phyloP scores from a whole-genome alignment of 2,329 filamentous ascomycete species.

The Trichothecium sympodiale region DNA sequence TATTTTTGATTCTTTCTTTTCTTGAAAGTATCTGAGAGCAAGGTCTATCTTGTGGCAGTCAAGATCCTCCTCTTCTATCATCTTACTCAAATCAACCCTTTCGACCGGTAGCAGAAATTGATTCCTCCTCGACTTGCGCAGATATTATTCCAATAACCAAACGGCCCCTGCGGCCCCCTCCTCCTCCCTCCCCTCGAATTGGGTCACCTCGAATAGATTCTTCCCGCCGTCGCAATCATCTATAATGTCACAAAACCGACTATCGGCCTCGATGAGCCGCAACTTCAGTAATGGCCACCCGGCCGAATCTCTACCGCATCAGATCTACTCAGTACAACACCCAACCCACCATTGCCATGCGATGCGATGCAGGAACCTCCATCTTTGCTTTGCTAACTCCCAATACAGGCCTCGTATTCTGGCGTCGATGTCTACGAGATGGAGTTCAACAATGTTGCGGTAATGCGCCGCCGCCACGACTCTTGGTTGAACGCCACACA shows the following conservation, averaged over 20 bases:
- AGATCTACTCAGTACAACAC: conserved; percentile 49
- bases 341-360: background rate
- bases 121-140: background rate
- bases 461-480: conserved; percentile 92
- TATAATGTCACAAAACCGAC: conserved; percentile 29
- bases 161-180: too few species aligned
- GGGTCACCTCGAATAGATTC: too few species aligned
- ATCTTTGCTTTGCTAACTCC: conserved; percentile 1
- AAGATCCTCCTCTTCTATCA: too few species aligned
- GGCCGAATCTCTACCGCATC: conserved; percentile 30
- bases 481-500: conserved; percentile 98
- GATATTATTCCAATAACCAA: background rate
- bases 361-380: background rate
- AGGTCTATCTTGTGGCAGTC: too few species aligned
- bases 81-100: too few species aligned
- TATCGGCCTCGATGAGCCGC: conserved; percentile 24
- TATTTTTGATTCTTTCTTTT: too few species aligned
- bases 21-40: too few species aligned
- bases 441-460: conserved; percentile 85
- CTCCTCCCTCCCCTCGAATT: too few species aligned
- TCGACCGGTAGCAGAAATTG: too few species aligned
- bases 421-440: conserved; percentile 97
- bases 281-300: conserved; percentile 14
- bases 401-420: conserved; percentile 68
- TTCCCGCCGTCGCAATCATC: background rate